Conservation (phyloP, 1,139 yeast genomes). For the Candida dubliniensis region DNA sequence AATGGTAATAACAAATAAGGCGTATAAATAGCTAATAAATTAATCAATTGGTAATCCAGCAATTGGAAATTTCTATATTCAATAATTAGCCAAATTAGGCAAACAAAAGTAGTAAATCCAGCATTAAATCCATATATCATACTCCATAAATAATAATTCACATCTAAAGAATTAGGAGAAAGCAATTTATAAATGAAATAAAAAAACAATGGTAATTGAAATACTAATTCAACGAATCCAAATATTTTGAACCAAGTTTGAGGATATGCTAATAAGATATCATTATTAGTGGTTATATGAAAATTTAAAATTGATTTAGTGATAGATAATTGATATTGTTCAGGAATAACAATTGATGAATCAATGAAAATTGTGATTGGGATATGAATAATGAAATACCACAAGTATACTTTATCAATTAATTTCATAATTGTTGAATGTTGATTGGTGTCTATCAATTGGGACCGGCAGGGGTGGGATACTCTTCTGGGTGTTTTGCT, state of each 20-base stretch:
- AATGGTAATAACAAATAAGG: slow-evolving; percentile 72
- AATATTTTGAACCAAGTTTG: slow-evolving; percentile 73
- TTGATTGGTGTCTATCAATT: neutral
- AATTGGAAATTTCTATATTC: slow-evolving; percentile 31
- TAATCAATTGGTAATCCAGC: slow-evolving; percentile 31
- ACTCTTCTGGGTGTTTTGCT: too few relatives aligned
- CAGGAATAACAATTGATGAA: slow-evolving; percentile 67
- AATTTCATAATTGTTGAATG: slow-evolving; percentile 5
- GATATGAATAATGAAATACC: slow-evolving; percentile 56
- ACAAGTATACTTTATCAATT: slow-evolving; percentile 52
- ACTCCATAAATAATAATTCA: slow-evolving; percentile 47
- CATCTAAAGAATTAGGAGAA: slow-evolving; percentile 15
- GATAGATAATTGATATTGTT: slow-evolving; percentile 42
- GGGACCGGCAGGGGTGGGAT: neutral
- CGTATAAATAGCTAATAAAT: slow-evolving; percentile 52
- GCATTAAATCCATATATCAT: slow-evolving; percentile 80
- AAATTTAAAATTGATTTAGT: slow-evolving; percentile 52
- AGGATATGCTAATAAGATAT: slow-evolving; percentile 55
- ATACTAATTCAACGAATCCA: slow-evolving; percentile 66
- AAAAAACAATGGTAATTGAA: slow-evolving; percentile 79
- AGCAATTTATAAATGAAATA: slow-evolving; percentile 30
- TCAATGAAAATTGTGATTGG: slow-evolving; percentile 78
- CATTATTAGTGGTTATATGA: slow-evolving; percentile 67
- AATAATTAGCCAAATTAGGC: slow-evolving; percentile 47
- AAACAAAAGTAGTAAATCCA: slow-evolving; percentile 66